phyloP scores from a whole-genome alignment of 768 basidiomycete species.

The Pisolithus microcarpus region DNA sequence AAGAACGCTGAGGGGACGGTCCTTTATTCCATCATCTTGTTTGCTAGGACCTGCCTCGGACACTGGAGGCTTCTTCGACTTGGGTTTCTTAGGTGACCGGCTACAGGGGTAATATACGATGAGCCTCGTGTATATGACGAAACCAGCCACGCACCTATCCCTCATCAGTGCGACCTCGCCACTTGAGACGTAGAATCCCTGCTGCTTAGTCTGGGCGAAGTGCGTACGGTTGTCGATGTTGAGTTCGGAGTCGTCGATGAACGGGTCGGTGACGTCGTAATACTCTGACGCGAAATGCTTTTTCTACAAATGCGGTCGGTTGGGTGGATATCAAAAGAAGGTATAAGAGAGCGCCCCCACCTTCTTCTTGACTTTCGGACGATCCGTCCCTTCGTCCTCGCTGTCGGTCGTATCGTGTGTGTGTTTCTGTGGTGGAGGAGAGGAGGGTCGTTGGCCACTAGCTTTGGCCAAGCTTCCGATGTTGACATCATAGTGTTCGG shows the following conservation, averaged over 20 bases:
- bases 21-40: conserved; percentile 39
- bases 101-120: conserved; percentile 16
- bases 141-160: conserved; percentile 43
- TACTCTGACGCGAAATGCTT: conserved; percentile 60
- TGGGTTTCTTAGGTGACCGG: conserved; percentile 65
- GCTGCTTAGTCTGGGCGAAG: conserved; percentile 87
- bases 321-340: background rate
- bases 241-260: conserved; percentile 96
- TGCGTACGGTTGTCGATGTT: conserved; percentile 84
- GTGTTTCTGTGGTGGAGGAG: conserved; percentile 42
- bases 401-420: conserved; percentile 47
- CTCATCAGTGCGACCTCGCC: conserved; percentile 84
- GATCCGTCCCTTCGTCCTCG: conserved; percentile 40
- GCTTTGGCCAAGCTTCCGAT: conserved; percentile 50
- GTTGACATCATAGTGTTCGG: conserved; percentile 69
- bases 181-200: conserved; percentile 86
- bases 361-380: conserved; percentile 33
- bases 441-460: conserved; percentile 57
- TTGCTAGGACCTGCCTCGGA: conserved; percentile 19
- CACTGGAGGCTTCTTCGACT: conserved; percentile 45
- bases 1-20: conserved; percentile 42
- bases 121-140: background rate
- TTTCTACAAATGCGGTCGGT: conserved; percentile 25
- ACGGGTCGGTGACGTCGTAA: conserved; percentile 88
- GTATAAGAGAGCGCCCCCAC: conserved; percentile 8